phyloP scores from a whole-genome alignment of 441 rosid species.

The Francoa sonchifolia region DNA sequence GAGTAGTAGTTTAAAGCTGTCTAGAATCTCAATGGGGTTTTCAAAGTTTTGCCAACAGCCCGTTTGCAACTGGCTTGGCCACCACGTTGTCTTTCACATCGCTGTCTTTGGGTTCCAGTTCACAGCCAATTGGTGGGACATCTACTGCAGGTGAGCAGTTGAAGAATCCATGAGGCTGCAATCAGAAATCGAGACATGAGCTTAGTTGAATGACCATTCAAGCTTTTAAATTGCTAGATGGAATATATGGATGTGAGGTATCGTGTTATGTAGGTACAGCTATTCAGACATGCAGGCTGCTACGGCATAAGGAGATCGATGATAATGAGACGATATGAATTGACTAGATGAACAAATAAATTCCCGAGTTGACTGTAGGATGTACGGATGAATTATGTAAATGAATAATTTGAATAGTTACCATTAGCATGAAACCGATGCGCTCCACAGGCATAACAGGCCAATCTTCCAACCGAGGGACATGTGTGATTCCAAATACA shows the following conservation, averaged over 20 bases:
- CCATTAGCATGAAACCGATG: conserved; percentile 65
- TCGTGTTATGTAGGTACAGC: no score
- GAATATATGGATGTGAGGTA: neutral
- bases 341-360: no score
- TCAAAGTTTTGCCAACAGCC: conserved; percentile 59
- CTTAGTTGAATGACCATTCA: neutral
- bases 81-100: conserved; percentile 42
- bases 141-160: conserved; percentile 84
- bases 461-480: conserved; percentile 87
- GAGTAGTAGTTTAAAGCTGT: neutral
- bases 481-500: conserved; percentile 73
- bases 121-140: conserved; percentile 65
- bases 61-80: conserved; percentile 33
- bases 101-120: conserved; percentile 53
- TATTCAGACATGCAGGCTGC: no score
- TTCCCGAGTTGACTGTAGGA: no score
- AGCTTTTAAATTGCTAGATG: neutral
- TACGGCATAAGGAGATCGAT: no score
- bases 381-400: neutral
- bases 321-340: no score
- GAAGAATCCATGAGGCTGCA: conserved; percentile 90
- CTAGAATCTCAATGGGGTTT: no score
- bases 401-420: conserved; percentile 13
- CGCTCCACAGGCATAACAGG: conserved; percentile 87
- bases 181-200: neutral